Conservation (phyloP, 208 protist species). For the Acanthamoeba lenticulata region DNA sequence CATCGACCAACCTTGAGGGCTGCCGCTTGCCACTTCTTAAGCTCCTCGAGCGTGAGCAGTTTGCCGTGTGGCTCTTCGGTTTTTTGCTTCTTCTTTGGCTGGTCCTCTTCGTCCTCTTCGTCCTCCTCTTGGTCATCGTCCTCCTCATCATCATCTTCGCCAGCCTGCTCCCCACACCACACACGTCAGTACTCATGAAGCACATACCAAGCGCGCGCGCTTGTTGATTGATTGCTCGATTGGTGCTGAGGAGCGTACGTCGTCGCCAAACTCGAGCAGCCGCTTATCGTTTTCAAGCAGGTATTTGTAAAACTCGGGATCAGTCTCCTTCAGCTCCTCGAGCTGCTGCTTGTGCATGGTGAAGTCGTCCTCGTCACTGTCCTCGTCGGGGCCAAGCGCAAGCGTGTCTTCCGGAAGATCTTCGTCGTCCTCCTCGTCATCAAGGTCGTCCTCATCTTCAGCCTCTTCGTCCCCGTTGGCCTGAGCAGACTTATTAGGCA, state of each 20-base stretch:
- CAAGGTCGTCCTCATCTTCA: background rate
- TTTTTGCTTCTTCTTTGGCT: background rate
- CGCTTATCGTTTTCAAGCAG: conserved; percentile 49
- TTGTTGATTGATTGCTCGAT: too few relatives aligned
- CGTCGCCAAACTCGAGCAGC: conserved; percentile 19
- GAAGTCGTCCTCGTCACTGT: background rate
- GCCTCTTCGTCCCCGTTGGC: background rate
- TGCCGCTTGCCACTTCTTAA: background rate
- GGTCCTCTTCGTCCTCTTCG: conserved; percentile 14
- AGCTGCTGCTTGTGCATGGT: conserved; percentile 57
- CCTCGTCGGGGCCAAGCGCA: background rate
- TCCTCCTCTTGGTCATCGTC: background rate
- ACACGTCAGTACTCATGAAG: too few relatives aligned
- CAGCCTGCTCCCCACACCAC: too few relatives aligned
- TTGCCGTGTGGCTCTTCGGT: background rate
- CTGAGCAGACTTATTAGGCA: background rate
- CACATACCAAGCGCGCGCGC: too few relatives aligned
- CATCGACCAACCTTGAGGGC: background rate
- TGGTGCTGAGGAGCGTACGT: background rate
- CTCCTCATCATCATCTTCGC: too few relatives aligned
- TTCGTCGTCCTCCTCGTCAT: background rate
- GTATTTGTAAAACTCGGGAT: conserved; percentile 63
- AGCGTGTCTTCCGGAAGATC: background rate
- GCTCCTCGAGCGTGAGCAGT: background rate
- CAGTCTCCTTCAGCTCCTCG: conserved; percentile 70